Evolutionary conservation across 805 yeast species (phyloP), one percentile per base, ranked within the genome.

Genomic region (Candida nonsorbophila): DNA sequence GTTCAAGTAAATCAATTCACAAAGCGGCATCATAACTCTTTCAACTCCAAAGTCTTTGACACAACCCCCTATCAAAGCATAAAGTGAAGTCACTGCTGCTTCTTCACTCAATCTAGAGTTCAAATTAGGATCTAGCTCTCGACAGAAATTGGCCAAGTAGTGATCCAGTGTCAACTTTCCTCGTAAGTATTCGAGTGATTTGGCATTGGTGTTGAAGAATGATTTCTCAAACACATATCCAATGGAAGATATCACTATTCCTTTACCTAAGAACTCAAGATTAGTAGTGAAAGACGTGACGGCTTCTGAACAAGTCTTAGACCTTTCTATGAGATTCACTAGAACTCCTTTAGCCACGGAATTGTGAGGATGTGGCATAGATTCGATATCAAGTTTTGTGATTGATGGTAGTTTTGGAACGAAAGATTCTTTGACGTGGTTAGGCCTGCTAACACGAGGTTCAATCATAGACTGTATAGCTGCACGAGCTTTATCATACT

Each of bases 41-140:
- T 85, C 87, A 49, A 84, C 84, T 1, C 94, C 94, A 58, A 79
- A 84, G 52, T 84, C 94, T 37, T 76, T 79, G 20, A 81, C 69
- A 36, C 85, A 71, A 7, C 81, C 78, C 2, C 92, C 94, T 13
- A 83, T 47, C 15, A 80, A 47, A 21, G 77, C 72, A 41, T 69
- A 69, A 25, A 82, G 57, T 4, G 83, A 55, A 29, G 74, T 65
- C 0, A 71, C 60, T 0, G 81, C 79, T 16, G 71, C 66, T 14
- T 62, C 70, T 34, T 75, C 78, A 38, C 51, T 51, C 39, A 31
- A 52, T 51, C 19, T 56, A 22, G n/a, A 50, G 22, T 44, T 61
- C 2, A 51, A 31, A 6, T 55, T 51, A 3, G 62, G 53, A 30
- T 72, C 81, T 26, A 77, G 49, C 16, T 66, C 63, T 29, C 71